These are phyloP conservation scores for Juncus effusus DNA, from an alignment of 176 grass and related monocot species.

Conservation along the genomic window DNA sequence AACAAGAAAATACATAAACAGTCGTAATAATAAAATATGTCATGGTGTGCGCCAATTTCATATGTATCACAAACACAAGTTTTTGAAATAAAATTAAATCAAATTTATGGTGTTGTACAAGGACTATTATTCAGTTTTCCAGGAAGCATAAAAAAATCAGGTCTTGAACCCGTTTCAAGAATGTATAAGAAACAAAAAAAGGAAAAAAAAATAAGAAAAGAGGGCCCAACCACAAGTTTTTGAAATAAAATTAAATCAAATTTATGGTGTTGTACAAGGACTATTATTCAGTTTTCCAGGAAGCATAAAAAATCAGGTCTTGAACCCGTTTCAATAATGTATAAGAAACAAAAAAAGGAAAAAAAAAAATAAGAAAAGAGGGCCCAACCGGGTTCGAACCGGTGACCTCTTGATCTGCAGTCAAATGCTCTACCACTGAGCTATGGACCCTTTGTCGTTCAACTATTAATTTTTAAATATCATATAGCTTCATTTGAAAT, in stretches of 20 bases:
- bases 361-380: neutral
- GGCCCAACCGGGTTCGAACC: constrained; percentile 77
- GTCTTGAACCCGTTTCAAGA: neutral
- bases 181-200: neutral
- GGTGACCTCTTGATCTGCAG: constrained; percentile 75
- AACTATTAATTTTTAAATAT: constrained; percentile 2
- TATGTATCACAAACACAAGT: neutral
- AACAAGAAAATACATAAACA: neutral
- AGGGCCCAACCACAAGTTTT: neutral
- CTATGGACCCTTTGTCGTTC: constrained; percentile 41
- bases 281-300: neutral
- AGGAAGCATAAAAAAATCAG: neutral
- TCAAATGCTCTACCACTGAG: constrained; percentile 90
- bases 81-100: neutral
- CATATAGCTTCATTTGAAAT: too few species aligned
- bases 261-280: neutral
- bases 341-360: neutral
- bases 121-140: neutral
- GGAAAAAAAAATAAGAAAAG: neutral
- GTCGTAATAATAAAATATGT: neutral
- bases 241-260: neutral
- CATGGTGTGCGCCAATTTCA: too few species aligned
- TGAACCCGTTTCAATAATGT: neutral
- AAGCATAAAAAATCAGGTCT: neutral
- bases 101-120: neutral